A percentile compares a stretch with the other conserved stretches of the same genome.
Evolutionary conservation across 495 filamentous ascomycete species (phyloP).

Genomic region (Aspergillus bertholletiae): DNA sequence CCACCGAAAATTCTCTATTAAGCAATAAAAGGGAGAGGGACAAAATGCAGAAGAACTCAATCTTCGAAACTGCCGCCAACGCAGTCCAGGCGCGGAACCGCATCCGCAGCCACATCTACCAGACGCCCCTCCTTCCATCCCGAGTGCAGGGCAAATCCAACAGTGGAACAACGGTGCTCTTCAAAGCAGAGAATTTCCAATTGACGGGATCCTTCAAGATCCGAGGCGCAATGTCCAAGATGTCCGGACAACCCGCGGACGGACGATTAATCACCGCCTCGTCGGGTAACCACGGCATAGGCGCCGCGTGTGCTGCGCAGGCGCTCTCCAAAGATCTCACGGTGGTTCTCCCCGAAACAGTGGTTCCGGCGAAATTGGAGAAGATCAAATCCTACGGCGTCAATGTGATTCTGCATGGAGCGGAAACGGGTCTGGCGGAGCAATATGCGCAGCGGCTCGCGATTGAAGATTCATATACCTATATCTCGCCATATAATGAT

Average conservation of each 20-base stretch:
- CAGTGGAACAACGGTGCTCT: neutral
- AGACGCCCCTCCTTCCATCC: neutral
- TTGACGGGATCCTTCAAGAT: slow-evolving; percentile 5
- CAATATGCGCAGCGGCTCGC: neutral
- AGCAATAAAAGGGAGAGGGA: no score
- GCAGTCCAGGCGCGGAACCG: slow-evolving; percentile 1
- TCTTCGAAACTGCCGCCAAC: neutral
- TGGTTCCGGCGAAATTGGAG: neutral
- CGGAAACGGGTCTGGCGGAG: neutral
- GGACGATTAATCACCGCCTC: neutral
- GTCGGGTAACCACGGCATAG: slow-evolving; percentile 4
- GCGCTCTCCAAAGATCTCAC: neutral
- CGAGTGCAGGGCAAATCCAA: neutral
- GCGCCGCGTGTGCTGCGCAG: neutral
- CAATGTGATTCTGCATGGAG: neutral
- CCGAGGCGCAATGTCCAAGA: slow-evolving; percentile 5
- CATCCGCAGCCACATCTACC: slow-evolving; percentile 2
- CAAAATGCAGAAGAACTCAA: no score
- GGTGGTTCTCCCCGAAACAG: neutral
- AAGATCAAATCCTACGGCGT: neutral
- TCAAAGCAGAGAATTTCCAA: slow-evolving; percentile 8
- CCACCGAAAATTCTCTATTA: no score
- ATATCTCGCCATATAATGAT: slow-evolving; percentile 6
- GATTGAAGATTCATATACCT: neutral
- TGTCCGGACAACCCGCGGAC: neutral